Conservation (phyloP, 768 basidiomycete species). For the Arthromyces matolae region DNA sequence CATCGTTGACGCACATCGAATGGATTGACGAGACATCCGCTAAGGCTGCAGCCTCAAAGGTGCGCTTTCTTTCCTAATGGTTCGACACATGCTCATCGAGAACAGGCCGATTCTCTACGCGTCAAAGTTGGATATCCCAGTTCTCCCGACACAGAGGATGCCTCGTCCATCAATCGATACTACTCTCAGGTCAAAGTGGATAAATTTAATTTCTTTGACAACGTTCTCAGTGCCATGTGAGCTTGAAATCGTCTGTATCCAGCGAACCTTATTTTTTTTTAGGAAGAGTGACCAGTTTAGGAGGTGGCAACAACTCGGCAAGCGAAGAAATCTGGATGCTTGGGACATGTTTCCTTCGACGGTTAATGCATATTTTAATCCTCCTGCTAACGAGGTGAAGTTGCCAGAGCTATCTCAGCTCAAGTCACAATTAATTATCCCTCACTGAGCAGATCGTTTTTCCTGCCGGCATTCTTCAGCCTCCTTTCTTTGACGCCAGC, state of each 20-base stretch:
- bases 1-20: constrained; percentile 63
- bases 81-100: constrained; percentile 9
- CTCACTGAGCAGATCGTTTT: constrained; percentile 69
- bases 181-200: constrained; percentile 69
- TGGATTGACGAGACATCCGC: constrained; percentile 94
- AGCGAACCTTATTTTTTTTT: background rate
- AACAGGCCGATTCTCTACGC: constrained; percentile 71
- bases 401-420: background rate
- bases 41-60: constrained; percentile 81
- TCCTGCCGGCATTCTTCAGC: constrained; percentile 91
- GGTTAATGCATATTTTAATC: constrained; percentile 87
- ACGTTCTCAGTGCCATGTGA: constrained; percentile 64
- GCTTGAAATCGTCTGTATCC: constrained; percentile 5
- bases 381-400: constrained; percentile 79
- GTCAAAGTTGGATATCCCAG: constrained; percentile 93
- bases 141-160: constrained; percentile 75
- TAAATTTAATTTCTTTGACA: constrained; percentile 76
- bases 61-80: constrained; percentile 21
- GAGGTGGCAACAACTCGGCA: constrained; percentile 74
- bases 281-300: constrained; percentile 61
- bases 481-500: constrained; percentile 82
- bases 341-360: constrained; percentile 91
- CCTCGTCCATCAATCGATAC: constrained; percentile 67
- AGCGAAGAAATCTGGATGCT: constrained; percentile 56
- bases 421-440: background rate